Evolutionary conservation across 345 rosid genomes (phyloP).

Genomic region (Zanthoxylum bungeanum): DNA sequence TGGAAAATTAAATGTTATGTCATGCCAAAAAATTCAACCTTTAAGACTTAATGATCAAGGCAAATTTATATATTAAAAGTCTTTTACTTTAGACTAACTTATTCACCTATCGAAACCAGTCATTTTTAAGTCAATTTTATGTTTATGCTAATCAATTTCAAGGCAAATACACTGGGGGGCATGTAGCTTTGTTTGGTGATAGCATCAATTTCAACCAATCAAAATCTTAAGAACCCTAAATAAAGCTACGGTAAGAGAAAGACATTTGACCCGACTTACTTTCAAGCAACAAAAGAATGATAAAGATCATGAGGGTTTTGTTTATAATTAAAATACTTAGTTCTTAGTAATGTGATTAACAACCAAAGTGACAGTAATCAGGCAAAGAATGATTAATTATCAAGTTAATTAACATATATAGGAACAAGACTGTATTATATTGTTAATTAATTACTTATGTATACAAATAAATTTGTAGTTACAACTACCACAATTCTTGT

Average conservation of each 20-base stretch:
- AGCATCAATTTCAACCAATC: slow-evolving; percentile 14
- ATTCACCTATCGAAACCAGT: background rate
- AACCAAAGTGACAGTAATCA: background rate
- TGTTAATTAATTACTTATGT: slow-evolving; percentile 15
- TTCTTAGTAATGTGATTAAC: slow-evolving; percentile 5
- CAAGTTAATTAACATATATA: slow-evolving; percentile 12
- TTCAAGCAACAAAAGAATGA: slow-evolving; percentile 14
- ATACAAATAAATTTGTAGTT: slow-evolving; percentile 19
- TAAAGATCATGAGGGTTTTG: slow-evolving; percentile 1
- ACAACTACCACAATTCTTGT: slow-evolving; percentile 32
- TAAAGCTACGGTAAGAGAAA: slow-evolving; percentile 10
- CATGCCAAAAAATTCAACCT: background rate
- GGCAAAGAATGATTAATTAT: slow-evolving; percentile 1
- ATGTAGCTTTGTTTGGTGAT: slow-evolving; percentile 16
- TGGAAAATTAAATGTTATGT: too few relatives aligned
- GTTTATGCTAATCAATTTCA: slow-evolving; percentile 23
- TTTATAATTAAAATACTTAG: too few relatives aligned
- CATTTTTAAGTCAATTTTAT: too few relatives aligned
- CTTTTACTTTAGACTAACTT: background rate
- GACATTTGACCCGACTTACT: slow-evolving; percentile 35
- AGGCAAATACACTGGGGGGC: background rate
- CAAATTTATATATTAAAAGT: slow-evolving; percentile 2
- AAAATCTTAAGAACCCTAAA: background rate
- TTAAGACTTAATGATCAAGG: too few relatives aligned
- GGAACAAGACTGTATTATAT: too few relatives aligned